A percentile compares a stretch with the other conserved stretches of the same genome.
Evolutionary conservation across 2,329 filamentous ascomycete species (phyloP).

Genomic region (Pleurostoma richardsiae): DNA sequence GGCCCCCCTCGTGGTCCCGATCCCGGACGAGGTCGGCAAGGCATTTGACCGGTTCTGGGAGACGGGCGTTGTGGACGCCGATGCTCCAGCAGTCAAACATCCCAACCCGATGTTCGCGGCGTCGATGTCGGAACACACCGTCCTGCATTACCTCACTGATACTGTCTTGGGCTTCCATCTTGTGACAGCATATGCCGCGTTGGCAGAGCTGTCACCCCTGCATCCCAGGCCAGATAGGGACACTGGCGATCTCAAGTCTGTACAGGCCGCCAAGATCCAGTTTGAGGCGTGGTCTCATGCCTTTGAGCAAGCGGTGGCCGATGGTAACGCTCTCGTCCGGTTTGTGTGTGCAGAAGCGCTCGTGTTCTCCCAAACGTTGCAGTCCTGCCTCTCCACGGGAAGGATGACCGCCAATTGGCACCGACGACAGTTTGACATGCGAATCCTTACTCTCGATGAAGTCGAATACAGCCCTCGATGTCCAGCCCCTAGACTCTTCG

Average conservation of each 20-base stretch:
- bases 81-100: conserved; percentile 6
- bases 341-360: conserved; percentile 44
- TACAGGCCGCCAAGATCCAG: conserved; percentile 32
- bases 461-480: conserved; percentile 29
- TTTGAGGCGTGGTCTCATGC: conserved; percentile 40
- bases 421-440: conserved; percentile 31
- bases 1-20: no score
- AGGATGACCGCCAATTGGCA: conserved; percentile 32
- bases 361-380: conserved; percentile 45
- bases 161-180: conserved; percentile 54
- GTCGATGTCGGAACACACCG: conserved; percentile 23
- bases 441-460: conserved; percentile 34
- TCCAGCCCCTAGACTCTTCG: conserved; percentile 37
- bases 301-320: conserved; percentile 22
- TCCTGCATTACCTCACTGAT: conserved; percentile 42
- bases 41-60: conserved; percentile 3
- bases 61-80: conserved; percentile 1
- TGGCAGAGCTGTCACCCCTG: conserved; percentile 33
- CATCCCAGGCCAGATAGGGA: conserved; percentile 8
- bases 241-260: conserved; percentile 13
- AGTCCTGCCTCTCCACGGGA: conserved; percentile 25
- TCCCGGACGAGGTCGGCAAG: no score
- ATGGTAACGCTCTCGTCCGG: conserved; percentile 30
- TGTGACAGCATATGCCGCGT: conserved; percentile 35
- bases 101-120: conserved; percentile 41